Conservation (phyloP, 257 asterid species). For the Leptodermis oblonga region DNA sequence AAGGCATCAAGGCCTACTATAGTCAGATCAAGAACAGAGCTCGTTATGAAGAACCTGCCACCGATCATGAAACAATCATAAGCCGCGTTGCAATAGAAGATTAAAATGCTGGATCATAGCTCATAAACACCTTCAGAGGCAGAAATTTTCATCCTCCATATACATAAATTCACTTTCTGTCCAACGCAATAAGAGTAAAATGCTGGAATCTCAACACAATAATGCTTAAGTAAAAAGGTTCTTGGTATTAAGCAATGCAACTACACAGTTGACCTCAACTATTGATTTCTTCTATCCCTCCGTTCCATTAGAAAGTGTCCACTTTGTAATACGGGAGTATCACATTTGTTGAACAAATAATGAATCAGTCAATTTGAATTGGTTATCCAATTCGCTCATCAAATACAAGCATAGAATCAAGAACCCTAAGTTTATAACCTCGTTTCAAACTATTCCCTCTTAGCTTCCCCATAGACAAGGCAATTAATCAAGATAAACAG, state of each 20-base stretch:
- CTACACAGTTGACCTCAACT: too few species aligned
- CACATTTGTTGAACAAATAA: background rate
- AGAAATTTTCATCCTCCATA: background rate
- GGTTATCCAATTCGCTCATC: background rate
- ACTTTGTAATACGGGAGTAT: too few species aligned
- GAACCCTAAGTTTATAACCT: background rate
- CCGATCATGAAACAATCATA: slow-evolving; percentile 2
- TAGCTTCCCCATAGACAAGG: background rate
- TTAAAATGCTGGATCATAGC: background rate
- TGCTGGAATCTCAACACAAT: background rate
- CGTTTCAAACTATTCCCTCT: background rate
- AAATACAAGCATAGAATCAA: background rate
- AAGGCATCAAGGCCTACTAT: slow-evolving; percentile 86
- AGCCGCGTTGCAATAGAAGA: background rate
- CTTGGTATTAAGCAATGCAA: background rate
- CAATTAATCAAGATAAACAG: background rate
- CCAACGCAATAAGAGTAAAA: too few species aligned
- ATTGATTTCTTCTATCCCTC: too few species aligned
- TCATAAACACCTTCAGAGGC: background rate
- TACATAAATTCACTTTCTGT: background rate
- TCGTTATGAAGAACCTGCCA: slow-evolving; percentile 89
- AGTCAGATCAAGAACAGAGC: slow-evolving; percentile 93
- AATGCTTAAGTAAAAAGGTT: background rate
- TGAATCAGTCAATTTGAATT: background rate
- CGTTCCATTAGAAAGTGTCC: too few species aligned